These are phyloP conservation scores for Remersonia thermophila DNA, from an alignment of 2,329 filamentous ascomycete species.

Conservation along the genomic window DNA sequence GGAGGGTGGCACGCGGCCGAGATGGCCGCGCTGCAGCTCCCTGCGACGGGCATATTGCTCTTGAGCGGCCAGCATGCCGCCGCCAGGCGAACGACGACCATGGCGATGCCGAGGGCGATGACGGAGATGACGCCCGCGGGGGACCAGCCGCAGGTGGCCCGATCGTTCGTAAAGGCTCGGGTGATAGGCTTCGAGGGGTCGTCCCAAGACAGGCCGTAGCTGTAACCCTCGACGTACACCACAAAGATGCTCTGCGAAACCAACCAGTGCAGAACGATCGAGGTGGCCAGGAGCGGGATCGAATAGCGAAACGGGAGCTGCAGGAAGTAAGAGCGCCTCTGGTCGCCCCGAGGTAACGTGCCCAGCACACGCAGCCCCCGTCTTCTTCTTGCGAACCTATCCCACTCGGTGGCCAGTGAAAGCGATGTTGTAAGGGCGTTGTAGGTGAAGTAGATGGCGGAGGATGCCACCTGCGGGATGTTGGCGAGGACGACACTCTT, in stretches of 20 bases:
- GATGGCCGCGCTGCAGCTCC: constrained; percentile 5
- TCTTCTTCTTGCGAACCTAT: constrained; percentile 22
- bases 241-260: constrained; percentile 35
- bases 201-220: not conserved
- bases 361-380: constrained; percentile 30
- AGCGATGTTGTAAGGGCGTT: constrained; percentile 35
- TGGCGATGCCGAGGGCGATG: not conserved
- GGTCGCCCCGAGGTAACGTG: constrained; percentile 23
- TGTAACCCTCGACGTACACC: constrained; percentile 13
- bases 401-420: constrained; percentile 34
- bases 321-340: constrained; percentile 32
- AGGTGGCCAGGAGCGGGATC: constrained; percentile 25
- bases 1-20: constrained; percentile 1
- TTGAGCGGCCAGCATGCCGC: not conserved
- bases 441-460: constrained; percentile 31
- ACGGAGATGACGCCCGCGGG: not conserved
- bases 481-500: constrained; percentile 31
- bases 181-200: too few relatives aligned
- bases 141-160: constrained; percentile 2
- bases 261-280: constrained; percentile 34
- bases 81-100: not conserved
- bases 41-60: constrained; percentile 1
- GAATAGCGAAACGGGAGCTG: constrained; percentile 33
- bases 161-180: too few relatives aligned
- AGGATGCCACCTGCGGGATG: constrained; percentile 33